Percentiles rank a stretch among this genome's conserved stretches.
Conservation (phyloP, 331 rosid genomes). For the Dryas integrifolia region DNA sequence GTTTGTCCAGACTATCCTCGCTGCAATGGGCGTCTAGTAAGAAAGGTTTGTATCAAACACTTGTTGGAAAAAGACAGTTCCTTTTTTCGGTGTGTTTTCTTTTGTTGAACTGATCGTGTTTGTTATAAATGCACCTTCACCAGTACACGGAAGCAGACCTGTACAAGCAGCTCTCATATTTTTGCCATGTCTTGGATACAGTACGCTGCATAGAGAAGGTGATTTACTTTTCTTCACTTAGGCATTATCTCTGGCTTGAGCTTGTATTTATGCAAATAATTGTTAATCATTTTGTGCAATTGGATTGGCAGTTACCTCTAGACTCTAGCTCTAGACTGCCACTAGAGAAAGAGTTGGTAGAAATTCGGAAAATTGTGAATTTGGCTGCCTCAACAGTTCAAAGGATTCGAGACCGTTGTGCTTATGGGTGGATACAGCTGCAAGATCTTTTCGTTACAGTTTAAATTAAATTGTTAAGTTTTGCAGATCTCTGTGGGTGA, state of each 20-base stretch:
- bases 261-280: neutral
- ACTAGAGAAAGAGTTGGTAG: conserved; percentile 62
- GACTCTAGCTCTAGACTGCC: conserved; percentile 52
- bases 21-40: conserved; percentile 72
- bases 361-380: conserved; percentile 52
- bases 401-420: conserved; percentile 68
- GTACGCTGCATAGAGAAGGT: conserved; percentile 76
- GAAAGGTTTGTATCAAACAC: conserved; percentile 54
- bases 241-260: neutral
- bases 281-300: conserved; percentile 11
- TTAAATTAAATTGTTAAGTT: conserved; percentile 27
- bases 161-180: conserved; percentile 81
- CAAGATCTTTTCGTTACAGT: conserved; percentile 50
- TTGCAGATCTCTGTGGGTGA: neutral
- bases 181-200: conserved; percentile 67
- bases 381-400: conserved; percentile 62
- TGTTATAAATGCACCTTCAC: conserved; percentile 14
- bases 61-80: neutral
- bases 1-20: conserved; percentile 91
- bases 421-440: conserved; percentile 78
- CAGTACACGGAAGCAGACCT: conserved; percentile 85
- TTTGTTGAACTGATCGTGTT: neutral
- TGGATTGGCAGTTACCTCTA: conserved; percentile 38
- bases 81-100: neutral
- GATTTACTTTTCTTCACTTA: neutral